phyloP scores from a whole-genome alignment of 1,284 basidiomycete genomes.

The Neonothopanus nambi region DNA sequence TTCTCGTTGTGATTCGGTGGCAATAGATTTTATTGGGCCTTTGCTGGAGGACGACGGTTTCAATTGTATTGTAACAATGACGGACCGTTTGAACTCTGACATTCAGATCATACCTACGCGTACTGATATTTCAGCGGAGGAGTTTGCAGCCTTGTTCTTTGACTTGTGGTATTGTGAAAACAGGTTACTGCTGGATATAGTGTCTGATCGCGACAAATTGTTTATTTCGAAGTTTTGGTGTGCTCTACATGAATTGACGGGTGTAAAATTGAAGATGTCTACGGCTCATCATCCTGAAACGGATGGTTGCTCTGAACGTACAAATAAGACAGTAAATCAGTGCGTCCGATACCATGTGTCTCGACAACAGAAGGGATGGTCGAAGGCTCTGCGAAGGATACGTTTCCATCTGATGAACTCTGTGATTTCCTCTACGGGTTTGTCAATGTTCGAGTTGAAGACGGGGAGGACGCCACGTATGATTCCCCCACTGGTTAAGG shows the following conservation, averaged over 20 bases:
- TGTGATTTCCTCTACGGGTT: slow-evolving; percentile 31
- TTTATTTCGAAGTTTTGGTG: slow-evolving; percentile 31
- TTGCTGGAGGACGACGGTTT: slow-evolving; percentile 28
- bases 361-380: slow-evolving; percentile 45
- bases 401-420: slow-evolving; percentile 41
- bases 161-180: slow-evolving; percentile 39
- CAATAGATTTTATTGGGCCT: slow-evolving; percentile 34
- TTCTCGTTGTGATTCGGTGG: slow-evolving; percentile 23
- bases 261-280: slow-evolving; percentile 33
- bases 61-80: slow-evolving; percentile 39
- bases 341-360: slow-evolving; percentile 36
- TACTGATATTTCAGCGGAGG: slow-evolving; percentile 29
- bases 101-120: slow-evolving; percentile 31
- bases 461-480: slow-evolving; percentile 24
- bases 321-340: slow-evolving; percentile 39
- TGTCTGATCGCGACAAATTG: too few relatives aligned
- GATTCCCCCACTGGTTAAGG: slow-evolving; percentile 24
- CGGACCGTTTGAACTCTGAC: slow-evolving; percentile 37
- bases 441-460: slow-evolving; percentile 36
- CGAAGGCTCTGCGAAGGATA: slow-evolving; percentile 30
- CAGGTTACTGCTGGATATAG: slow-evolving; percentile 24
- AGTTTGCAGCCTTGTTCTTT: slow-evolving; percentile 33
- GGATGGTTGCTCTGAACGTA: slow-evolving; percentile 28
- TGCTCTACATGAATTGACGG: slow-evolving; percentile 24
- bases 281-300: slow-evolving; percentile 40